Conservation (phyloP, 305 asterid species). For the Petunia hybrid region DNA sequence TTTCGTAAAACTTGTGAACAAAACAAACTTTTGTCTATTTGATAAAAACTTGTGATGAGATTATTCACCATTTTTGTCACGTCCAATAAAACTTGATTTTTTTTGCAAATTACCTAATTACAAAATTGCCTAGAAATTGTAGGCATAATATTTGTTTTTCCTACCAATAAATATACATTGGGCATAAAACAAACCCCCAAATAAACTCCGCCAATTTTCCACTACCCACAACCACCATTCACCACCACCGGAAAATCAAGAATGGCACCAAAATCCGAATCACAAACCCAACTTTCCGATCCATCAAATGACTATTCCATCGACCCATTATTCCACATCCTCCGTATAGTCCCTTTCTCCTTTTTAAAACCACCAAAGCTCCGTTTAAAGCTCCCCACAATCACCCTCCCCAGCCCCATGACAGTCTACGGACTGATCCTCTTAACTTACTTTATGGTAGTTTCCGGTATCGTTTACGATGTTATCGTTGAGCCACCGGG, state of each 20-base stretch:
- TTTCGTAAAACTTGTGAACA: too few species aligned
- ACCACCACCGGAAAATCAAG: neutral
- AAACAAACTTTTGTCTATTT: too few species aligned
- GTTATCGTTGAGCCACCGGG: constrained; percentile 93
- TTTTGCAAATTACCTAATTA: too few species aligned
- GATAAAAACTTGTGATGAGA: too few species aligned
- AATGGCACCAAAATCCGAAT: constrained; percentile 37
- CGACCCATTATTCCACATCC: constrained; percentile 65
- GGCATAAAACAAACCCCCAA: neutral
- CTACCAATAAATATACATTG: neutral
- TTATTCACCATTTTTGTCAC: too few species aligned
- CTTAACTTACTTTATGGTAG: constrained; percentile 93
- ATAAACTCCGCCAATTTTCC: neutral
- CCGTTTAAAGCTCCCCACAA: constrained; percentile 73
- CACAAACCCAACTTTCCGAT: constrained; percentile 44
- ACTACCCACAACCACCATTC: neutral
- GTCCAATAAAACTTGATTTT: too few species aligned
- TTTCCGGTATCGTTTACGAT: constrained; percentile 87
- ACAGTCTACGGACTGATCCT: constrained; percentile 82
- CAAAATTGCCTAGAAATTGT: too few species aligned
- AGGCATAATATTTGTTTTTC: neutral
- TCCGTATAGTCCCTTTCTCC: constrained; percentile 70
- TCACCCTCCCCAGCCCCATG: constrained; percentile 85
- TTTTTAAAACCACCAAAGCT: constrained; percentile 94
- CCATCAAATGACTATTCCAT: constrained; percentile 50